Conservation (phyloP, 1,284 basidiomycete species). For the Tylopilus sp. region DNA sequence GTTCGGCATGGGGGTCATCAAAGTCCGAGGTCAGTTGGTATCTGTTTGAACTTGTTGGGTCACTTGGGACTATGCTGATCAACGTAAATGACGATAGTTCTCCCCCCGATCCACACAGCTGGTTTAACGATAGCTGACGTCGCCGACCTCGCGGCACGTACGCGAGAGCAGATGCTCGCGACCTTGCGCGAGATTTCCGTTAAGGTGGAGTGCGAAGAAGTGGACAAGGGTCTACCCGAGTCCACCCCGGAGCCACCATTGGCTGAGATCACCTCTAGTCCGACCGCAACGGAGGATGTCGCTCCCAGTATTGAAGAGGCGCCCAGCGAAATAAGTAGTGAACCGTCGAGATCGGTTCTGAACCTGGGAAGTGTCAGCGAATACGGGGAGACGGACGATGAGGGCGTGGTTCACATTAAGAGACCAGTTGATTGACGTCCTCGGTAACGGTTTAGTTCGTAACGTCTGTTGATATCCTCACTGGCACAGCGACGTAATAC, state of each 20-base stretch:
- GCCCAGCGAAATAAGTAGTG: slow-evolving; percentile 27
- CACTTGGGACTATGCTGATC: slow-evolving; percentile 12
- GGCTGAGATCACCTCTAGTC: neutral
- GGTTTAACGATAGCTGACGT: slow-evolving; percentile 66
- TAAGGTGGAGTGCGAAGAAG: slow-evolving; percentile 33
- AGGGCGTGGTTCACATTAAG: slow-evolving; percentile 71
- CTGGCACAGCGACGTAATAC: slow-evolving; percentile 12
- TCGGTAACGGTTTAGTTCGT: slow-evolving; percentile 1
- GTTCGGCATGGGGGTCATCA: slow-evolving; percentile 75
- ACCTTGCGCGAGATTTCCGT: slow-evolving; percentile 64
- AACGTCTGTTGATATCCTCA: slow-evolving; percentile 26
- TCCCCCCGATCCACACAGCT: slow-evolving; percentile 72
- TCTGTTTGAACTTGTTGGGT: slow-evolving; percentile 1
- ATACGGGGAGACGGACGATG: slow-evolving; percentile 71
- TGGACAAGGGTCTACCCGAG: slow-evolving; percentile 18
- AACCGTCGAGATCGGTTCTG: slow-evolving; percentile 26
- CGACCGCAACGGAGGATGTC: slow-evolving; percentile 2
- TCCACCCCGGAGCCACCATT: slow-evolving; percentile 9
- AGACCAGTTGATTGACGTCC: slow-evolving; percentile 39
- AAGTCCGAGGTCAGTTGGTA: slow-evolving; percentile 67
- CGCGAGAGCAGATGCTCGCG: slow-evolving; percentile 69
- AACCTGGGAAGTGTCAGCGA: slow-evolving; percentile 43
- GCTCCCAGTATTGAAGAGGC: slow-evolving; percentile 25
- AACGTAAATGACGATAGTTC: slow-evolving; percentile 44
- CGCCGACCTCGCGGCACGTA: slow-evolving; percentile 53